Evolutionary conservation across 75 land plant genomes (phyloP).

Genomic region (Adiantum capillusveneris): DNA sequence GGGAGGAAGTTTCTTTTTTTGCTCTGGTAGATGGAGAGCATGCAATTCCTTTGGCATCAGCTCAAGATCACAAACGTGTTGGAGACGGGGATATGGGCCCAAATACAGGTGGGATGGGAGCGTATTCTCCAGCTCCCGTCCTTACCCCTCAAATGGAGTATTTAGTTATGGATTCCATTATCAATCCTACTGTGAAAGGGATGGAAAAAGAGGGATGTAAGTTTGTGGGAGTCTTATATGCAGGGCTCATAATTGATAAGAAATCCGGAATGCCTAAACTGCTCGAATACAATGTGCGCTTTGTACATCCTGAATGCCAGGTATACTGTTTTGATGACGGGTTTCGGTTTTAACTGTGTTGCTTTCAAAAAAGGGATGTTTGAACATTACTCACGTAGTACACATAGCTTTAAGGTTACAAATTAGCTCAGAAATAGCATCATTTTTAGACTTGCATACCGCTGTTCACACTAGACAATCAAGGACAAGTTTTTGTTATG

Average conservation of each 20-base stretch:
- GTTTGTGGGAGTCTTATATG: slow-evolving; percentile 88
- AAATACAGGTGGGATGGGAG: slow-evolving; percentile 99
- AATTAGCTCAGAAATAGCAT: too few species aligned
- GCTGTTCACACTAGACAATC: too few species aligned
- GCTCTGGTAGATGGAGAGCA: slow-evolving; percentile 90
- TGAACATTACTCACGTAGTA: too few species aligned
- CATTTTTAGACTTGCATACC: too few species aligned
- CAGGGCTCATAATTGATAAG: slow-evolving; percentile 92
- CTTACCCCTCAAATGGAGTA: slow-evolving; percentile 59
- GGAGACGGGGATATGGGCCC: slow-evolving; percentile 98
- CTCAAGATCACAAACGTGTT: slow-evolving; percentile 97
- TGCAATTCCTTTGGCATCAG: slow-evolving; percentile 87
- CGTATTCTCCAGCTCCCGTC: slow-evolving; percentile 90
- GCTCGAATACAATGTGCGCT: slow-evolving; percentile 93
- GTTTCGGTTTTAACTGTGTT: too few species aligned
- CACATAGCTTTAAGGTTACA: too few species aligned
- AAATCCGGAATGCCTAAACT: slow-evolving; percentile 82
- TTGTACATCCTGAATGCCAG: slow-evolving; percentile 99
- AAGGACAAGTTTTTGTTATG: too few species aligned
- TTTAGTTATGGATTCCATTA: slow-evolving; percentile 75
- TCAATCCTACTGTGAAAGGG: slow-evolving; percentile 83
- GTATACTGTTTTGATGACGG: too few species aligned
- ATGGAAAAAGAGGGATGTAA: slow-evolving; percentile 87
- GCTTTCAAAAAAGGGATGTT: too few species aligned
- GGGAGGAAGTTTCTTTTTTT: slow-evolving; percentile 96